Evolutionary conservation across 352 stramenopile species (phyloP).

Genomic region (Globisporangium nagaii): DNA sequence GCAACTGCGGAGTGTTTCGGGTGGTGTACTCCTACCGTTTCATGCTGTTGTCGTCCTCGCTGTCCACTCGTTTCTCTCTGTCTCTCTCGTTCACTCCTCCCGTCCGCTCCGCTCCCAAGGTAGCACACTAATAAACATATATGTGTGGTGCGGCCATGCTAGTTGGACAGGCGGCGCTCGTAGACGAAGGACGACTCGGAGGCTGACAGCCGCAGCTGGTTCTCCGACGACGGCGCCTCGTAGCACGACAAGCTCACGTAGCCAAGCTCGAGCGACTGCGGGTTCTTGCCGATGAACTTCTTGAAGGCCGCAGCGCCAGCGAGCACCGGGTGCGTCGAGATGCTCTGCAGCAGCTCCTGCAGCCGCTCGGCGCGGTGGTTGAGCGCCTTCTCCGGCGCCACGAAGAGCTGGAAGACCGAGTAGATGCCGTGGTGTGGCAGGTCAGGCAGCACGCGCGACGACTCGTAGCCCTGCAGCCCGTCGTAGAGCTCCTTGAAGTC

Average conservation of each 20-base stretch:
- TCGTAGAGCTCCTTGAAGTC: slow-evolving; percentile 72
- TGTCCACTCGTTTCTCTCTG: not conserved
- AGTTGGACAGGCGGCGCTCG: slow-evolving; percentile 11
- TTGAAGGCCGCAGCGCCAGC: slow-evolving; percentile 34
- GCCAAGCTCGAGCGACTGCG: slow-evolving; percentile 50
- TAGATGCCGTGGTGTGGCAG: slow-evolving; percentile 59
- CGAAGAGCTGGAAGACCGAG: slow-evolving; percentile 64
- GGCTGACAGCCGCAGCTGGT: slow-evolving; percentile 18
- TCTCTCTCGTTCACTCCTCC: not conserved
- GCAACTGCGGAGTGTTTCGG: too few relatives aligned
- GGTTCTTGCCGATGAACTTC: slow-evolving; percentile 68
- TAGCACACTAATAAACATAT: not conserved
- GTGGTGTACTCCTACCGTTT: not conserved
- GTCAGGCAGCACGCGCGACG: slow-evolving; percentile 22
- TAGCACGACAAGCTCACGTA: slow-evolving; percentile 73
- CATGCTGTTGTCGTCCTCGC: not conserved
- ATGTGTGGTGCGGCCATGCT: not conserved
- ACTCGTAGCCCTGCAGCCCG: slow-evolving; percentile 31
- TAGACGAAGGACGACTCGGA: slow-evolving; percentile 13
- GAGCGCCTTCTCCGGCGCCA: slow-evolving; percentile 53
- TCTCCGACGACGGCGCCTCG: slow-evolving; percentile 45
- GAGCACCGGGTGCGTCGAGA: slow-evolving; percentile 49
- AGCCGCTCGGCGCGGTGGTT: slow-evolving; percentile 43
- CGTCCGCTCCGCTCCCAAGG: not conserved
- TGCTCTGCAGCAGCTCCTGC: slow-evolving; percentile 51